These are phyloP conservation scores for Hypomontagnella monticulosa DNA, from an alignment of 495 filamentous ascomycete species.

Conservation along the genomic window DNA sequence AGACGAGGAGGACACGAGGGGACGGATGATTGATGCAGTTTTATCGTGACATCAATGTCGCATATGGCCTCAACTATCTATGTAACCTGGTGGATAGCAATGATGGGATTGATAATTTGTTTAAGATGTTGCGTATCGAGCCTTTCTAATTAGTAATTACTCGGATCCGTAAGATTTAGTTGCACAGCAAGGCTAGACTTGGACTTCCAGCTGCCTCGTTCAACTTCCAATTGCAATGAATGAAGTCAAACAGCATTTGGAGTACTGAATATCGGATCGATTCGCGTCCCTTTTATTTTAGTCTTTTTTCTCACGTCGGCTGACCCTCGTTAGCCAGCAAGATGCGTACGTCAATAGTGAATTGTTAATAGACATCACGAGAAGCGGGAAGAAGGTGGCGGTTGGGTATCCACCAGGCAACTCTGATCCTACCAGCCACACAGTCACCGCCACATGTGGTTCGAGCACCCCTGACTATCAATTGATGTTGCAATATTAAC, in stretches of 20 bases:
- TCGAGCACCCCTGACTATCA: not conserved
- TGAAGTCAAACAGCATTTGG: not conserved
- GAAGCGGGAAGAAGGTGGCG: constrained; percentile 37
- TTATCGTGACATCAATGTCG: constrained; percentile 3
- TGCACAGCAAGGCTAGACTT: not conserved
- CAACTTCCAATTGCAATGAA: not conserved
- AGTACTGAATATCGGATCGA: too few species aligned
- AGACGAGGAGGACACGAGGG: not conserved
- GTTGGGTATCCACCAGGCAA: constrained; percentile 7
- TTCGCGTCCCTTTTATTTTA: constrained; percentile 5
- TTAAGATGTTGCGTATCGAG: not conserved
- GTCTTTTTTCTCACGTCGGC: constrained; percentile 11
- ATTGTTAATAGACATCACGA: not conserved
- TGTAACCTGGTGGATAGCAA: not conserved
- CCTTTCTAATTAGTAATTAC: not conserved
- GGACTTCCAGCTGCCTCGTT: not conserved
- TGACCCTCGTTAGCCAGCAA: constrained; percentile 43
- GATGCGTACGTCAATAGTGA: constrained; percentile 45
- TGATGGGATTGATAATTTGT: not conserved
- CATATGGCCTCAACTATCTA: not conserved
- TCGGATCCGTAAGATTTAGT: not conserved
- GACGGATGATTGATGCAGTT: not conserved
- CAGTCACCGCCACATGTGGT: constrained; percentile 23
- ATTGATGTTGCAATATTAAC: too few species aligned
- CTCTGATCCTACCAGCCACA: not conserved